These are phyloP conservation scores for Candolleomyces efflorescens DNA, from an alignment of 768 basidiomycete genomes.

Conservation along the genomic window DNA sequence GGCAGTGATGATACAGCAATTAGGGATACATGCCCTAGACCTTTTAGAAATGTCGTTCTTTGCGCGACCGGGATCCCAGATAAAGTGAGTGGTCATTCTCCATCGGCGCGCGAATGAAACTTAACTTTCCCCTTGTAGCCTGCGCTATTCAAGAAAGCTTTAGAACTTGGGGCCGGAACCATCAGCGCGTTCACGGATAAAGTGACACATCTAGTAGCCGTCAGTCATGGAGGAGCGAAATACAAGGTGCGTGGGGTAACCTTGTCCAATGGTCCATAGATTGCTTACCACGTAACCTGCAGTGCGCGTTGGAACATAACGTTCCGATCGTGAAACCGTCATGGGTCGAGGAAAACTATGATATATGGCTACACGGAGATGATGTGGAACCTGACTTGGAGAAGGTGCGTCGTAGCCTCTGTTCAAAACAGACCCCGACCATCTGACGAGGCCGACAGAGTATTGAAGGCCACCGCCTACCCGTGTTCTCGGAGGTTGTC, in stretches of 20 bases:
- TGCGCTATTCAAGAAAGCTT: constrained; percentile 67
- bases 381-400: constrained; percentile 55
- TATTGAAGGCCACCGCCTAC: constrained; percentile 56
- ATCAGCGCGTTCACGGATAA: constrained; percentile 74
- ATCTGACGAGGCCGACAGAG: constrained; percentile 39
- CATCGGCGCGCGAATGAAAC: not conserved
- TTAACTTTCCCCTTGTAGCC: constrained; percentile 41
- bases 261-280: not conserved
- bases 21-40: constrained; percentile 55
- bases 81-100: constrained; percentile 49
- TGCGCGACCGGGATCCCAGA: constrained; percentile 76
- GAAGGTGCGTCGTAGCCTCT: constrained; percentile 40
- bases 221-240: constrained; percentile 74
- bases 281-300: constrained; percentile 6
- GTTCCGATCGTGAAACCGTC: constrained; percentile 75
- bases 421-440: too few relatives aligned
- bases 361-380: constrained; percentile 75
- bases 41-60: constrained; percentile 61
- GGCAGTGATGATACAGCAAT: constrained; percentile 42
- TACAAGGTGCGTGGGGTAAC: constrained; percentile 51
- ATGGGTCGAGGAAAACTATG: constrained; percentile 74
- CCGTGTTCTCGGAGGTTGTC: constrained; percentile 65
- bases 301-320: constrained; percentile 82
- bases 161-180: constrained; percentile 73
- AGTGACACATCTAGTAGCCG: constrained; percentile 85